Percentiles rank a stretch among this genome's conserved stretches.
phyloP scores from a whole-genome alignment of 345 rosid species.

The Bruguiera gymnorhiza region DNA sequence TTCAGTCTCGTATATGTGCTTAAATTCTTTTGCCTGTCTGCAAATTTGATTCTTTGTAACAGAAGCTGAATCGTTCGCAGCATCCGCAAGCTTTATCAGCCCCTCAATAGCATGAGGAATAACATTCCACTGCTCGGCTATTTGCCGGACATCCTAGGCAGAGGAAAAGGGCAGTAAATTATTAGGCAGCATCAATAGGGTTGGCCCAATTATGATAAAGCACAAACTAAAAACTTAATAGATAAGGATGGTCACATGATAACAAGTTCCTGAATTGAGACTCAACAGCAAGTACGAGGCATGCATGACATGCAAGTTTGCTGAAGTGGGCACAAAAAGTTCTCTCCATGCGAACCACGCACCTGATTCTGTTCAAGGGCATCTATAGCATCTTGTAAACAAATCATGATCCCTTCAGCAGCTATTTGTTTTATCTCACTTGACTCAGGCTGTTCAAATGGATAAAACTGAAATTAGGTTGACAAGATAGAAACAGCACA shows the following conservation, averaged over 20 bases:
- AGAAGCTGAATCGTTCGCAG: conserved; percentile 23
- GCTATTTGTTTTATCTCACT: conserved; percentile 74
- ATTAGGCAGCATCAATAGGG: too few relatives aligned
- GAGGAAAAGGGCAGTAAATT: background rate
- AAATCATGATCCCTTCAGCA: conserved; percentile 80
- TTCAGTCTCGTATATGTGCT: conserved; percentile 56
- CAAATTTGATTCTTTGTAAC: conserved; percentile 47
- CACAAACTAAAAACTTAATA: too few relatives aligned
- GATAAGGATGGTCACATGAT: too few relatives aligned
- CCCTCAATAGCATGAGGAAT: conserved; percentile 77
- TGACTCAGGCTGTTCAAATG: conserved; percentile 65
- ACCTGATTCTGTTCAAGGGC: conserved; percentile 82
- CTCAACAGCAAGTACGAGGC: background rate
- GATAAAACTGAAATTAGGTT: conserved; percentile 15
- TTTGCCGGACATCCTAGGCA: conserved; percentile 47
- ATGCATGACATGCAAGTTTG: background rate
- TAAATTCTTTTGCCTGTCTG: conserved; percentile 53
- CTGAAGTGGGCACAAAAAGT: background rate
- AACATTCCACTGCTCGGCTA: conserved; percentile 80
- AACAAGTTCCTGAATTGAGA: background rate
- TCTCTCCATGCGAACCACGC: conserved; percentile 1
- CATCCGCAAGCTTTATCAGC: conserved; percentile 50
- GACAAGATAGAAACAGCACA: background rate
- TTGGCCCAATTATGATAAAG: too few relatives aligned
- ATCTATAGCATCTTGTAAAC: conserved; percentile 87